Evolutionary conservation across 2,329 filamentous ascomycete genomes (phyloP).

Genomic region (Colletotrichum zoysiae): DNA sequence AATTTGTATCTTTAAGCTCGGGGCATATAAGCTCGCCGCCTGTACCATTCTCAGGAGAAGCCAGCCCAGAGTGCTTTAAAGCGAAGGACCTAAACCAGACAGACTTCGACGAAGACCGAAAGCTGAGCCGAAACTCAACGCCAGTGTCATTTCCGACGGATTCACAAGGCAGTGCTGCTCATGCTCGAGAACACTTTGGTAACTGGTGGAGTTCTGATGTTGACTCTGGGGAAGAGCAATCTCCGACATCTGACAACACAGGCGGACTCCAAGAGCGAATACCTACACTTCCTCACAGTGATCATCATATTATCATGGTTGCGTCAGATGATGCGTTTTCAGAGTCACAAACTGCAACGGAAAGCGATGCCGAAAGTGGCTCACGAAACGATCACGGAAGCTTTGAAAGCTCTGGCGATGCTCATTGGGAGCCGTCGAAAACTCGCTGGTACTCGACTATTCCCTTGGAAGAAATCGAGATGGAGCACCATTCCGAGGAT

Average conservation of each 20-base stretch:
- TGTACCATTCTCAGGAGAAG: not conserved
- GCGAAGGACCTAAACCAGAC: not conserved
- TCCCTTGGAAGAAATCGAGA: not conserved
- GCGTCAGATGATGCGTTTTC: not conserved
- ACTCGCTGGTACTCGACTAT: not conserved
- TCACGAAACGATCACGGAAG: not conserved
- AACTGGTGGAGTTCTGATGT: conserved; percentile 7
- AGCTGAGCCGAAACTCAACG: not conserved
- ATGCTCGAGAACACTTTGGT: not conserved
- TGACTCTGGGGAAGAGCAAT: not conserved
- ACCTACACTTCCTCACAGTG: not conserved
- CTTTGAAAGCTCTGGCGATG: not conserved
- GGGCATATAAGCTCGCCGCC: not conserved
- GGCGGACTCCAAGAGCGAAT: not conserved
- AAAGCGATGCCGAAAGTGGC: not conserved
- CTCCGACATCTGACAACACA: not conserved
- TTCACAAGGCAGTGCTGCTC: not conserved
- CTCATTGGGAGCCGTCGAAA: conserved; percentile 9
- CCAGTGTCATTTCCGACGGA: not conserved
- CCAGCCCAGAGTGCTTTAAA: not conserved
- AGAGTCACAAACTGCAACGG: not conserved
- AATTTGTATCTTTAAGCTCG: not conserved
- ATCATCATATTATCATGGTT: not conserved
- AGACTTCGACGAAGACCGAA: not conserved
- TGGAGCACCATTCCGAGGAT: not conserved